These are phyloP conservation scores for Pedinophyceae sp. DNA, from an alignment of 139 green algal species.

Conservation along the genomic window DNA sequence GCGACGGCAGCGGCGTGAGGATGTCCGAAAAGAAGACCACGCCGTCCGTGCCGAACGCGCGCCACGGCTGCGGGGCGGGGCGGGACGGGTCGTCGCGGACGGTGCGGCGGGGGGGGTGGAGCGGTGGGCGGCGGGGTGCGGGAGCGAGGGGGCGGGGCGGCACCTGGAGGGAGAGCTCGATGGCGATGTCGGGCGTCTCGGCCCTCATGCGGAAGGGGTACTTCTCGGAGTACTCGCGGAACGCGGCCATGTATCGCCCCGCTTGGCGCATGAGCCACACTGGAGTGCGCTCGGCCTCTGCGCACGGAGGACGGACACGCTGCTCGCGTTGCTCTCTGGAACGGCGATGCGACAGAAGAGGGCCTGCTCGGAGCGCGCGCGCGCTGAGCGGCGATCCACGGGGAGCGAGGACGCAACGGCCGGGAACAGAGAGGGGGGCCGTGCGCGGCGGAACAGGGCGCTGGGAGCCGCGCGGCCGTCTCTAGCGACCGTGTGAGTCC, in stretches of 20 bases:
- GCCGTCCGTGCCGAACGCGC: constrained; percentile 80
- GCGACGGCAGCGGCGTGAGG: constrained; percentile 83
- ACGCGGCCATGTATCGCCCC: constrained; percentile 95
- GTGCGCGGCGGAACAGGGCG: too few relatives aligned
- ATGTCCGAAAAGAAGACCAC: constrained; percentile 99
- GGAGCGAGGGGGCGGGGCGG: too few relatives aligned
- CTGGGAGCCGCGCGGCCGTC: too few relatives aligned
- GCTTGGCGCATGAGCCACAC: constrained; percentile 99
- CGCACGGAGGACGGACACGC: neutral
- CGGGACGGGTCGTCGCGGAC: too few relatives aligned
- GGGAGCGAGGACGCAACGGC: neutral
- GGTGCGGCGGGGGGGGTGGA: too few relatives aligned
- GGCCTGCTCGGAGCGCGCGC: too few relatives aligned
- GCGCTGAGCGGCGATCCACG: neutral
- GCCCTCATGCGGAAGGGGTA: constrained; percentile 80
- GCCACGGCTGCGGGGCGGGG: too few relatives aligned
- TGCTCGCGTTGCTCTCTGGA: too few relatives aligned
- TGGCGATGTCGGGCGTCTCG: constrained; percentile 89
- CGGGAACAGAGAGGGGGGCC: too few relatives aligned
- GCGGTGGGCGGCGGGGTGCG: too few relatives aligned
- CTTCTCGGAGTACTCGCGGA: constrained; percentile 84
- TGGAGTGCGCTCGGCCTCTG: constrained; percentile 83
- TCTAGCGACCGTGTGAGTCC: too few relatives aligned
- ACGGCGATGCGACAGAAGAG: too few relatives aligned
- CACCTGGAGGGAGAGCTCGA: constrained; percentile 89